A percentile compares a stretch with the other conserved stretches of the same genome.
Conservation (phyloP, 257 asterid species). For the Solanum bulbocastanum region DNA sequence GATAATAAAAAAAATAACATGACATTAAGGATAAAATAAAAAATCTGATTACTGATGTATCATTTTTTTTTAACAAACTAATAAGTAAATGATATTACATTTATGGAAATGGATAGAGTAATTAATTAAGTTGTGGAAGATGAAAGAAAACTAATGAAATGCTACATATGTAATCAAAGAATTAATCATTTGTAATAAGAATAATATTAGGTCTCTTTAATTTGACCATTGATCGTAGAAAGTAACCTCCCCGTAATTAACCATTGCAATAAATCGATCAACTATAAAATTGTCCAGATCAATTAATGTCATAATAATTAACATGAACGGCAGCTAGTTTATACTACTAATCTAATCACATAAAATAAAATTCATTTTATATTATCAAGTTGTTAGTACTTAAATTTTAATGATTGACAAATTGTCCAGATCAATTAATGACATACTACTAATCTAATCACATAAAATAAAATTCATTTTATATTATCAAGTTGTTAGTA, state of each 20-base stretch:
- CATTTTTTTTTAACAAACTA: background rate
- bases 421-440: background rate
- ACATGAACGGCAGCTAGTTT: background rate
- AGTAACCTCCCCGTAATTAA: background rate
- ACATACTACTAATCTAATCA: background rate
- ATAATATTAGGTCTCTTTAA: background rate
- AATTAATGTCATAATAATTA: background rate
- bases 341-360: background rate
- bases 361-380: background rate
- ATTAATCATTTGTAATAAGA: background rate
- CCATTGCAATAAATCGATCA: background rate
- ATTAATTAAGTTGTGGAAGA: background rate
- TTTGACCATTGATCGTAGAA: background rate
- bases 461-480: background rate
- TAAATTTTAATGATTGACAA: background rate
- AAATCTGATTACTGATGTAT: background rate
- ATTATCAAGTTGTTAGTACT: background rate
- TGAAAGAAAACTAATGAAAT: background rate
- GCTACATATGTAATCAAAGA: background rate
- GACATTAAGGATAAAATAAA: too few relatives aligned
- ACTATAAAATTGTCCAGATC: background rate
- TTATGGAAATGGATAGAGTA: background rate
- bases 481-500: background rate
- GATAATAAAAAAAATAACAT: too few relatives aligned
- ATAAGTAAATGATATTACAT: background rate